Evolutionary conservation across 257 asterid species (phyloP), one percentile per base, ranked within the genome.

Genomic region (Coffea eugenioides): DNA sequence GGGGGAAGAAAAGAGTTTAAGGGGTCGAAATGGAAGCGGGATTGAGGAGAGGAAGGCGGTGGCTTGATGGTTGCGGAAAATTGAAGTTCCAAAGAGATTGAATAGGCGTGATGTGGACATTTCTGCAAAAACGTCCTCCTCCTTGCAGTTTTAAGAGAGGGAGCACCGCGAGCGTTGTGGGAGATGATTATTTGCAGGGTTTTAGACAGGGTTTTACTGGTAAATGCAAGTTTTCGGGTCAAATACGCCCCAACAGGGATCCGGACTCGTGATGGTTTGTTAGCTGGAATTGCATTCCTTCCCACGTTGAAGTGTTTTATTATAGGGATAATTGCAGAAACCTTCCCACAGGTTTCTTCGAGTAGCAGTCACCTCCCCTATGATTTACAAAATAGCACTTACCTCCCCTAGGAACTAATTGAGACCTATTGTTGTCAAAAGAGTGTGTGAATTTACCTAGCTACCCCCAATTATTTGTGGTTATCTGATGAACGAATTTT

Each of bases 41-140:
- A 78, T 20, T 57, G 84, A 85, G 66, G 83, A 62, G 62, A 82
- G 56, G 76, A 49, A 79, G 71, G 68, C 18, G 75, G 20, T 41
- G 77, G 73, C 20, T 31, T 27, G 79, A 57, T 79, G 79, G 57
- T 76, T 81, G 77, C 88, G 91, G 82, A 82, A 75, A 62, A 90
- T 34, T 64, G 97, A 87, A 36, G 93, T 75, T 39, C 90, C 95
- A 21, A 90, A 67, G 59, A 85, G 85, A 77, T 83, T 67, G 87
- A 89, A 88, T 18, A 92, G 71, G 43, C 89, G 85, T 70, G 91
- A 89, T 81, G 89, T 78, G 39, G 95, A 77, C 88, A 82, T 84
- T 76, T 77, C 51, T 77, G 34, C 71, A 5, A 39, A 39, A 39
- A 16, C 77, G 65, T 8, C 46, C 27, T 54, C 65, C 18, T n/a